Base-by-base conservation (phyloP, 2,329 filamentous ascomycete species). In the Rutstroemia sp. region DNA sequence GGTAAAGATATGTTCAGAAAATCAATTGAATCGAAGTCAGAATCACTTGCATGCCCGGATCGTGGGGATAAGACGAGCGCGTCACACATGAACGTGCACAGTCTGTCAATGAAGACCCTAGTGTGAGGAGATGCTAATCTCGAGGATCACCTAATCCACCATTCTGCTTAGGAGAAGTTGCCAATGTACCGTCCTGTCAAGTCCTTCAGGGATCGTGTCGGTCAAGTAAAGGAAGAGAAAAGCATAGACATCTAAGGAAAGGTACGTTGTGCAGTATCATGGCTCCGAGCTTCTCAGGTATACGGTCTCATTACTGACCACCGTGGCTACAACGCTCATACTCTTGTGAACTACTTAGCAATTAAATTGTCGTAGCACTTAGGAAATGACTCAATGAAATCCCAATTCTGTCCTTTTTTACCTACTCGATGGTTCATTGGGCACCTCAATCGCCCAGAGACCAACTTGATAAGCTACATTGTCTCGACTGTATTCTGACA, bases 1-100 rank as follows among this genome's bases (percentile, higher is more conserved):
- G 62, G 57, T 9, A 60, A 44, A 39, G 60, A 65, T 59, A 48
- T 65, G 10, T 65, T 65, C 34, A 51, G 53, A 46, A 54, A 21
- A 6, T 41, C 37, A 37, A 48, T 50, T 19, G 25, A 45, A 4
- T 14, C 38, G 30, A 34, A 17, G 19, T 39, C 25, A 10, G n/a
- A 30, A 6, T 49, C 30, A n/a, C 14, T 49, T 23, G 14, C 27
- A 12, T 10, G 16, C n/a, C 3, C 25, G 1, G 16, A 21, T n/a
- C 6, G 6, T 38, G 12, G 4, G 39, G 5, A 42, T 12, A 34
- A 19, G 47, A 4, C 47, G 19, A 30, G 6, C 21, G 25, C 17
- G 25, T 27, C 23, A 6, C 17, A 17, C 8, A 17, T 4, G 30
- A 34, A 53, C 8, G 44, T 42, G 23, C 19, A 37, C 9, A 21